phyloP scores from a whole-genome alignment of 257 asterid species.

The Przewalskia tangutica region DNA sequence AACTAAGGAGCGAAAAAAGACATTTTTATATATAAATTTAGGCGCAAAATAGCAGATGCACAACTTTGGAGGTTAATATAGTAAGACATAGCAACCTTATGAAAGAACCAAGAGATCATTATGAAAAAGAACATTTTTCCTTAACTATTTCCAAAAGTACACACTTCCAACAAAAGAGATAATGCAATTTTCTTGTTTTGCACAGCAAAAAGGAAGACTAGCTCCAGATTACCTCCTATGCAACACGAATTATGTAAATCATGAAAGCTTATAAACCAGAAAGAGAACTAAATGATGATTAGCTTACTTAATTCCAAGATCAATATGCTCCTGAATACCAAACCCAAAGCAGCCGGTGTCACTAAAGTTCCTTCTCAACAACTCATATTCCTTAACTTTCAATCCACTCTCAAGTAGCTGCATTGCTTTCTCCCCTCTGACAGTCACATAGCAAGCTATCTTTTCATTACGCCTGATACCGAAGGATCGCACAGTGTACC shows the following conservation, averaged over 20 bases:
- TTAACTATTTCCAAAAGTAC: neutral
- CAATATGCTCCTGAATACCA: conserved; percentile 79
- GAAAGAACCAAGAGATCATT: neutral
- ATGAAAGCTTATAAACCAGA: neutral
- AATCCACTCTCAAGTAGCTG: conserved; percentile 62
- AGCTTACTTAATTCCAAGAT: conserved; percentile 76
- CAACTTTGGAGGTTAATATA: neutral
- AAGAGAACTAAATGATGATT: neutral
- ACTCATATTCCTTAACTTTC: conserved; percentile 63
- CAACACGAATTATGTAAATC: neutral
- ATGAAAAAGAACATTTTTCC: neutral
- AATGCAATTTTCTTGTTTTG: neutral
- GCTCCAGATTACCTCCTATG: neutral
- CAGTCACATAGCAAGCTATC: conserved; percentile 67
- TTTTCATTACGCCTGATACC: conserved; percentile 74
- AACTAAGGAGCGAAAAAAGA: neutral
- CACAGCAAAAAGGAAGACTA: neutral
- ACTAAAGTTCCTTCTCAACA: conserved; percentile 52
- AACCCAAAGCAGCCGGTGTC: conserved; percentile 79
- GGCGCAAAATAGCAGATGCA: neutral
- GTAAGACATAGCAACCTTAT: neutral
- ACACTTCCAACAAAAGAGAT: neutral
- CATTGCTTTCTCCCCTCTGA: conserved; percentile 61
- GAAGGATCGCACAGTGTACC: conserved; percentile 67
- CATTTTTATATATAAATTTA: neutral